Conservation (phyloP, 148 eudicot species). For the Cornus florida region DNA sequence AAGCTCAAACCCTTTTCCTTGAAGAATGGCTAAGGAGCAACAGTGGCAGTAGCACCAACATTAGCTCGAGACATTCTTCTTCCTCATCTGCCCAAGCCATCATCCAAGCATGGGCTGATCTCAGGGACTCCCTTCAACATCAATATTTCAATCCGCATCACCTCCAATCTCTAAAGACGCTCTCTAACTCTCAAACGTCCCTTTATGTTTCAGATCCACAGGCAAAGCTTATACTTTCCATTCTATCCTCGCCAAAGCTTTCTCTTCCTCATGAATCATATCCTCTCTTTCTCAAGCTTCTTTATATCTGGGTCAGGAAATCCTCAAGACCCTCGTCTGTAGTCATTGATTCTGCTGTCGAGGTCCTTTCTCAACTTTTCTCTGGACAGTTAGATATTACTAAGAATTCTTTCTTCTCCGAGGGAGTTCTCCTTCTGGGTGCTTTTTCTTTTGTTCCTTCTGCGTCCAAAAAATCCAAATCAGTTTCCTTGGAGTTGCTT, state of each 20-base stretch:
- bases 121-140: slow-evolving; percentile 63
- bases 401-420: slow-evolving; percentile 42
- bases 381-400: slow-evolving; percentile 27
- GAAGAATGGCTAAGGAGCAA: slow-evolving; percentile 78
- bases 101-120: slow-evolving; percentile 91
- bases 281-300: slow-evolving; percentile 72
- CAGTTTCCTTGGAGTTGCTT: slow-evolving; percentile 56
- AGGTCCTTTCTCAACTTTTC: slow-evolving; percentile 42
- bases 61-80: slow-evolving; percentile 28
- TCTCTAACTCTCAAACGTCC: slow-evolving; percentile 47
- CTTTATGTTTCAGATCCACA: slow-evolving; percentile 95
- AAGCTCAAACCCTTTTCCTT: slow-evolving; percentile 57
- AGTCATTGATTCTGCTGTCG: slow-evolving; percentile 24
- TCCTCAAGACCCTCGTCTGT: slow-evolving; percentile 27
- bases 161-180: slow-evolving; percentile 54
- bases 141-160: slow-evolving; percentile 48
- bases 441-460: slow-evolving; percentile 48
- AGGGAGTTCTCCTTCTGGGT: slow-evolving; percentile 71
- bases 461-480: slow-evolving; percentile 51
- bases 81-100: slow-evolving; percentile 68
- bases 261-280: slow-evolving; percentile 62
- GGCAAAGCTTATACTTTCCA: slow-evolving; percentile 75
- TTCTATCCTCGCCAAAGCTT: slow-evolving; percentile 53
- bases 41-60: slow-evolving; percentile 31
- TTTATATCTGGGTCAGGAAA: slow-evolving; percentile 89